Evolutionary conservation across 1,284 basidiomycete species (phyloP).

Genomic region (Rhodotorula sp.): DNA sequence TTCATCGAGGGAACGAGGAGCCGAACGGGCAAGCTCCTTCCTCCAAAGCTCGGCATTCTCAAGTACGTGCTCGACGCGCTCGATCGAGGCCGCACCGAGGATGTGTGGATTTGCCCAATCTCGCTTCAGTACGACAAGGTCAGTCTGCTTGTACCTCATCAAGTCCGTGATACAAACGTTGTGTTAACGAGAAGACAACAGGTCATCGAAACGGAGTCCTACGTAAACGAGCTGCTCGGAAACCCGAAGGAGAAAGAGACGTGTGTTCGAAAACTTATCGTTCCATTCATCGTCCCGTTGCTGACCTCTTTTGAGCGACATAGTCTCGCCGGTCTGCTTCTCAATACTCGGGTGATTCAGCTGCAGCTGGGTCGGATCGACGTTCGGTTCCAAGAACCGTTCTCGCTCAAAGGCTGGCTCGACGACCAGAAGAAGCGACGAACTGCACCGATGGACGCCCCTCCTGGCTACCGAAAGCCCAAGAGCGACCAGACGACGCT

Average conservation of each 20-base stretch:
- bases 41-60: slow-evolving; percentile 51
- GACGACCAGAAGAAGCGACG: slow-evolving; percentile 44
- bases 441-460: slow-evolving; percentile 10
- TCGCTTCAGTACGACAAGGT: slow-evolving; percentile 51
- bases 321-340: slow-evolving; percentile 46
- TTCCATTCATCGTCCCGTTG: neutral
- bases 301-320: neutral
- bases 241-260: slow-evolving; percentile 52
- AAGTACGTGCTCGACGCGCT: slow-evolving; percentile 50
- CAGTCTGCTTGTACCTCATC: neutral
- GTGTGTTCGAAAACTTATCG: neutral
- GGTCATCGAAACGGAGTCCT: slow-evolving; percentile 50
- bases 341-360: slow-evolving; percentile 46
- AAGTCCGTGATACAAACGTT: slow-evolving; percentile 40
- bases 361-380: slow-evolving; percentile 50
- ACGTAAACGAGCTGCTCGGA: slow-evolving; percentile 49
- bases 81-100: slow-evolving; percentile 44
- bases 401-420: slow-evolving; percentile 48
- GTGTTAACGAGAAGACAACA: slow-evolving; percentile 1
- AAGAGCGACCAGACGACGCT: slow-evolving; percentile 43
- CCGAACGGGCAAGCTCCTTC: slow-evolving; percentile 50
- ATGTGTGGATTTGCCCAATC: slow-evolving; percentile 50
- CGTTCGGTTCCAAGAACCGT: slow-evolving; percentile 50
- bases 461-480: slow-evolving; percentile 8
- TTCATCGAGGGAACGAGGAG: slow-evolving; percentile 49